phyloP scores from a whole-genome alignment of 371 early-diverging fungal genomes.

The Dentiscutata heterogama region DNA sequence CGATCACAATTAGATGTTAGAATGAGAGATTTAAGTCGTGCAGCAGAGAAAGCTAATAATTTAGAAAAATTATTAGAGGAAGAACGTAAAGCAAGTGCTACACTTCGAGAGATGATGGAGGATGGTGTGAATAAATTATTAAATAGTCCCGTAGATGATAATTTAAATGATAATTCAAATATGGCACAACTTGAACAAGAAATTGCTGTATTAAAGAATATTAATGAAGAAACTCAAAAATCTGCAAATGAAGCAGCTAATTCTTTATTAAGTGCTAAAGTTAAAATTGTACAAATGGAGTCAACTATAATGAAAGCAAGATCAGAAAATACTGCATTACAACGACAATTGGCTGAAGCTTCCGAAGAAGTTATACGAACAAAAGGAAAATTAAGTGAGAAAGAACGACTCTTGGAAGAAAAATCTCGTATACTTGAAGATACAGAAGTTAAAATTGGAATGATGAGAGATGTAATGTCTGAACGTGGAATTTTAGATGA shows the following conservation, averaged over 20 bases:
- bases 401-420: slow-evolving; percentile 62
- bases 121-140: slow-evolving; percentile 54
- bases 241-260: slow-evolving; percentile 49
- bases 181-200: slow-evolving; percentile 64
- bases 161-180: slow-evolving; percentile 33
- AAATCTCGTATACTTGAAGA: slow-evolving; percentile 66
- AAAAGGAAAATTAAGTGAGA: slow-evolving; percentile 58
- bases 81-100: slow-evolving; percentile 54
- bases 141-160: slow-evolving; percentile 19
- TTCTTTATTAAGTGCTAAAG: slow-evolving; percentile 64
- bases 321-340: slow-evolving; percentile 63
- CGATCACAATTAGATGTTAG: slow-evolving; percentile 34
- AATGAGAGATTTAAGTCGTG: slow-evolving; percentile 29
- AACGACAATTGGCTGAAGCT: slow-evolving; percentile 64
- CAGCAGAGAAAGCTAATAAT: slow-evolving; percentile 11
- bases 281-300: slow-evolving; percentile 68
- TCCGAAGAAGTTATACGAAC: slow-evolving; percentile 64
- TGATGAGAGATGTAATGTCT: slow-evolving; percentile 71
- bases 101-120: slow-evolving; percentile 54
- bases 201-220: slow-evolving; percentile 50
- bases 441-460: slow-evolving; percentile 67
- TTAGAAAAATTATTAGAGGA: slow-evolving; percentile 47
- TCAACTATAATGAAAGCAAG: slow-evolving; percentile 67
- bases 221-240: slow-evolving; percentile 50
- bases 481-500: slow-evolving; percentile 59